Conservation (phyloP, 805 yeast species). For the Kuraishia hungarica region DNA sequence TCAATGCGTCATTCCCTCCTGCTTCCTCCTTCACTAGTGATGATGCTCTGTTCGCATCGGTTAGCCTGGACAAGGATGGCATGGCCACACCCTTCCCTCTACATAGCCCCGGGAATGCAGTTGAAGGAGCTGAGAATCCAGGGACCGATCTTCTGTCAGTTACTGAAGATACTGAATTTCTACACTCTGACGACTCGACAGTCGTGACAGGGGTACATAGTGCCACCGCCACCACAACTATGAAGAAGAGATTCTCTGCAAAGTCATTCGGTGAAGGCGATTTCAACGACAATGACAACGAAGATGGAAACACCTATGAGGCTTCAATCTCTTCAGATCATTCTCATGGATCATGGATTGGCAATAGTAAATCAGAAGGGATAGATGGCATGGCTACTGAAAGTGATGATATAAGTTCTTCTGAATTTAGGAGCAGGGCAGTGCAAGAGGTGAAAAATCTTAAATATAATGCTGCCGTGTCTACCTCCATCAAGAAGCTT, state of each 20-base stretch:
- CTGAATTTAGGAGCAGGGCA: neutral
- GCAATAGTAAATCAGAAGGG: neutral
- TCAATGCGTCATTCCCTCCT: neutral
- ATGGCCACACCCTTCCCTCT: neutral
- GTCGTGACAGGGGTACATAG: neutral
- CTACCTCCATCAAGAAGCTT: conserved; percentile 45
- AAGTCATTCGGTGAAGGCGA: conserved; percentile 9
- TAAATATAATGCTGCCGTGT: conserved; percentile 16
- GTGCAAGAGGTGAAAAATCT: neutral
- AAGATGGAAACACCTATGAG: conserved; percentile 11
- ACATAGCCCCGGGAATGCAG: neutral
- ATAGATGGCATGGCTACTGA: neutral
- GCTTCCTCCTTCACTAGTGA: neutral
- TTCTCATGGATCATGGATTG: conserved; percentile 10
- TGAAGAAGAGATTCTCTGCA: conserved; percentile 1
- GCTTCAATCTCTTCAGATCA: conserved; percentile 16
- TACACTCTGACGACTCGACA: conserved; percentile 2
- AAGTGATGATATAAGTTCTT: neutral
- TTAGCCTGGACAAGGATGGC: neutral
- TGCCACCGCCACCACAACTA: neutral
- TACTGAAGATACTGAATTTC: conserved; percentile 5
- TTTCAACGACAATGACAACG: conserved; percentile 10
- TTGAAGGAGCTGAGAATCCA: neutral
- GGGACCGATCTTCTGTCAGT: conserved; percentile 1
- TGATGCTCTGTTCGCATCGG: neutral